Evolutionary conservation across 306 rosid genomes (phyloP).

Genomic region (Rubus parviflorus): DNA sequence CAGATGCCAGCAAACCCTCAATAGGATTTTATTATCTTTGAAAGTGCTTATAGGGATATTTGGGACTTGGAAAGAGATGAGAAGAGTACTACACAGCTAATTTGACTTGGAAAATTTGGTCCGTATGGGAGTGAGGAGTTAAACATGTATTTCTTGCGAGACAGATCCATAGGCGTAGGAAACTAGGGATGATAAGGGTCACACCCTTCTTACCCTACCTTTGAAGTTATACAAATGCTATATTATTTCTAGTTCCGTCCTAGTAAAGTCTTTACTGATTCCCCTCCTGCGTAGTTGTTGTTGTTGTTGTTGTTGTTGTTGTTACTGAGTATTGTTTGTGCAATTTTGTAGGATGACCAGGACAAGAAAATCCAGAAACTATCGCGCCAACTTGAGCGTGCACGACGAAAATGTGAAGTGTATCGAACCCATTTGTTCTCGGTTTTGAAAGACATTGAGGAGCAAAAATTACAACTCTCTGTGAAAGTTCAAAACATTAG

Average conservation of each 20-base stretch:
- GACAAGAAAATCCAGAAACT: conserved; percentile 48
- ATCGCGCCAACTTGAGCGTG: conserved; percentile 37
- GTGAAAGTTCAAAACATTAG: conserved; percentile 49
- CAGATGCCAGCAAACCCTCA: neutral
- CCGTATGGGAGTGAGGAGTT: neutral
- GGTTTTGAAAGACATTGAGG: conserved; percentile 53
- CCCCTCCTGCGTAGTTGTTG: too few species aligned
- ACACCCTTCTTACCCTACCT: neutral
- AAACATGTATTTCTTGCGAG: neutral
- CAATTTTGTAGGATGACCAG: conserved; percentile 39
- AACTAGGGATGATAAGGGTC: neutral
- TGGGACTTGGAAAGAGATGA: neutral
- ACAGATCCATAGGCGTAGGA: neutral
- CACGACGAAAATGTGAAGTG: conserved; percentile 45
- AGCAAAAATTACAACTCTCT: conserved; percentile 46
- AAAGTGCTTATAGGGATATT: neutral
- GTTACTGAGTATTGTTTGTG: neutral
- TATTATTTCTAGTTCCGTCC: neutral
- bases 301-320: neutral
- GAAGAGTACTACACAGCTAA: neutral
- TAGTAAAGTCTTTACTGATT: too few species aligned
- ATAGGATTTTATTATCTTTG: neutral
- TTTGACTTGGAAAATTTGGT: neutral
- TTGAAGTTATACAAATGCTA: neutral
- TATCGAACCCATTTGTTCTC: conserved; percentile 49